Percentiles rank a stretch among this genome's conserved stretches.
phyloP scores from a whole-genome alignment of 768 basidiomycete species.

The Lactifluus hygrophoroides region DNA sequence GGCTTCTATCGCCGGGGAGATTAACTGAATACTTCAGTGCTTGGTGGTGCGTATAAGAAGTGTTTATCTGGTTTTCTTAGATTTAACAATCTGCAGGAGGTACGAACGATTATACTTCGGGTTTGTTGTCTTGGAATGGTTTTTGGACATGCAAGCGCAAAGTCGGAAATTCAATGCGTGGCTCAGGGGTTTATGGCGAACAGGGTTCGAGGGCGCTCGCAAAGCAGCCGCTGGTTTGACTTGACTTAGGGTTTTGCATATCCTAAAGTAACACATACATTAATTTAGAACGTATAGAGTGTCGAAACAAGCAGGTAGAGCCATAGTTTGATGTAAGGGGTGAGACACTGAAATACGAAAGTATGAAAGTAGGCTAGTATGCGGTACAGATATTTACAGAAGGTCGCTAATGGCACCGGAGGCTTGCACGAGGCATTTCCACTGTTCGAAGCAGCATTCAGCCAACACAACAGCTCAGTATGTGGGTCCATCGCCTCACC shows the following conservation, averaged over 20 bases:
- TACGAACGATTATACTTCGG: slow-evolving; percentile 47
- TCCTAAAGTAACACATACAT: slow-evolving; percentile 17
- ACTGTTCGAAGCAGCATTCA: slow-evolving; percentile 32
- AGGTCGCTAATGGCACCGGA: slow-evolving; percentile 5
- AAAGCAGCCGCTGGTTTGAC: slow-evolving; percentile 64
- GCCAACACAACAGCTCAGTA: not conserved
- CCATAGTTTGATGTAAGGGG: not conserved
- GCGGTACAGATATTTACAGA: not conserved
- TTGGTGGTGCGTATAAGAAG: slow-evolving; percentile 54
- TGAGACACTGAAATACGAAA: not conserved
- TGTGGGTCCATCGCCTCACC: slow-evolving; percentile 31
- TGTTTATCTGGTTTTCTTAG: not conserved
- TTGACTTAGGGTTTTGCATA: slow-evolving; percentile 13
- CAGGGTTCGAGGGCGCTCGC: slow-evolving; percentile 57
- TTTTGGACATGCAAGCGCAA: slow-evolving; percentile 57
- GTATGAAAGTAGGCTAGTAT: not conserved
- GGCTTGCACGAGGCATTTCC: slow-evolving; percentile 12
- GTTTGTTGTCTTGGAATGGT: slow-evolving; percentile 46
- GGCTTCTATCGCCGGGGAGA: slow-evolving; percentile 41
- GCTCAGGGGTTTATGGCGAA: slow-evolving; percentile 50
- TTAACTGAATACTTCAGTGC: slow-evolving; percentile 42
- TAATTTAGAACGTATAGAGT: slow-evolving; percentile 11
- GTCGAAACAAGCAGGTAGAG: not conserved
- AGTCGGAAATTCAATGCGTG: slow-evolving; percentile 50
- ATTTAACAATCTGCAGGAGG: slow-evolving; percentile 36